A percentile compares a stretch with the other conserved stretches of the same genome.
phyloP scores from a whole-genome alignment of 345 rosid genomes.

The Punica granatum region DNA sequence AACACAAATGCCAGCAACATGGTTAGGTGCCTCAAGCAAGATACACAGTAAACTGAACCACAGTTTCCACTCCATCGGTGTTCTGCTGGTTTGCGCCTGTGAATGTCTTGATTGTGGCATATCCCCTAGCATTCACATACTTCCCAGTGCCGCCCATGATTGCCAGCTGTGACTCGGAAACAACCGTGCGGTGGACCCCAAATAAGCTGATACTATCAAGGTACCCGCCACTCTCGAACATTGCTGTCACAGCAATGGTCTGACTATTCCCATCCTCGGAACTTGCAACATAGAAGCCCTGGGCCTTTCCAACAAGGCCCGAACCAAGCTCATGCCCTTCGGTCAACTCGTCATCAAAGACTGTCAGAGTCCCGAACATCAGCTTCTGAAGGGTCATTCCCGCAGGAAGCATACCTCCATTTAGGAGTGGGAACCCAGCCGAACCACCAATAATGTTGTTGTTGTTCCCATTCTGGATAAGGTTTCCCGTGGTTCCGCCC shows the following conservation, averaged over 20 bases:
- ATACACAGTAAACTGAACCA: slow-evolving; percentile 51
- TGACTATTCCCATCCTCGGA: slow-evolving; percentile 82
- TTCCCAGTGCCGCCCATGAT: slow-evolving; percentile 92
- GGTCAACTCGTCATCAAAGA: slow-evolving; percentile 75
- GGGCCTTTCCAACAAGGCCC: slow-evolving; percentile 68
- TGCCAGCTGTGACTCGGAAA: slow-evolving; percentile 70
- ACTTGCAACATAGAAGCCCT: slow-evolving; percentile 78
- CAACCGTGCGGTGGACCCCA: slow-evolving; percentile 65
- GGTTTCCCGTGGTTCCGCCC: slow-evolving; percentile 43
- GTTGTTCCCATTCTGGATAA: slow-evolving; percentile 37
- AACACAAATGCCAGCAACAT: neutral
- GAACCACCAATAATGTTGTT: slow-evolving; percentile 25
- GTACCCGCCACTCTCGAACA: slow-evolving; percentile 65
- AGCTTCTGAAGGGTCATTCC: slow-evolving; percentile 53
- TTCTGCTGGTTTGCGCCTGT: slow-evolving; percentile 41
- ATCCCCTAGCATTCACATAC: slow-evolving; percentile 71
- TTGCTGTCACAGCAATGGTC: slow-evolving; percentile 70
- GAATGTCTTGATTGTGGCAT: slow-evolving; percentile 59
- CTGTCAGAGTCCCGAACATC: slow-evolving; percentile 85
- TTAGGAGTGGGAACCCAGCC: slow-evolving; percentile 32
- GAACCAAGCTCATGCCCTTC: slow-evolving; percentile 70
- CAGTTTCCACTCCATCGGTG: slow-evolving; percentile 72
- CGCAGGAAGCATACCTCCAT: slow-evolving; percentile 46
- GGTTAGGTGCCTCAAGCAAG: slow-evolving; percentile 19
- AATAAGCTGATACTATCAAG: slow-evolving; percentile 71